Percentiles rank a stretch among this genome's conserved stretches.
phyloP scores from a whole-genome alignment of 257 asterid genomes.

The Parsonsia alboflavescens region DNA sequence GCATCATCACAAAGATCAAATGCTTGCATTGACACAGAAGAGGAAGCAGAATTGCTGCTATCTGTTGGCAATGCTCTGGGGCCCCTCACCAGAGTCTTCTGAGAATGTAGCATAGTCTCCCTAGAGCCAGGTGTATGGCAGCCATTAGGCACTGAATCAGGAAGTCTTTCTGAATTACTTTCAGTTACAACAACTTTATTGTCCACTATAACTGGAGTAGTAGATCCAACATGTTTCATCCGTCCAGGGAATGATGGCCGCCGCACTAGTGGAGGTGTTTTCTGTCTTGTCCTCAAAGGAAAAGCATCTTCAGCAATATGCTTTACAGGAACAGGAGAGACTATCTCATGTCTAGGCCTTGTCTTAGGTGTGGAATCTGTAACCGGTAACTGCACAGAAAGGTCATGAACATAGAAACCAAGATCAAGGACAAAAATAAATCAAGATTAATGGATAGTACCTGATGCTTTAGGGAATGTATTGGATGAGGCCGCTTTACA shows the following conservation, averaged over 20 bases:
- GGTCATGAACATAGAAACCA: conserved; percentile 16
- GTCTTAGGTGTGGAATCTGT: conserved; percentile 64
- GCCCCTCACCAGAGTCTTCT: conserved; percentile 30
- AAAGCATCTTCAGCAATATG: conserved; percentile 51
- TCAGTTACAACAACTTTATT: conserved; percentile 31
- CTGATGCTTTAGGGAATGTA: conserved; percentile 70
- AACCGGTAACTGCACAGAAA: conserved; percentile 45
- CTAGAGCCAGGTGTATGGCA: conserved; percentile 24
- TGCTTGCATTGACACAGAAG: conserved; percentile 69
- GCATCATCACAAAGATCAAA: conserved; percentile 67
- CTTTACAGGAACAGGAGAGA: conserved; percentile 45
- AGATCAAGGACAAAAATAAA: conserved; percentile 4
- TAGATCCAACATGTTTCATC: conserved; percentile 38
- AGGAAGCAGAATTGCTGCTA: conserved; percentile 73
- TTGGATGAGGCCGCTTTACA: conserved; percentile 38
- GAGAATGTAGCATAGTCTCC: conserved; percentile 35
- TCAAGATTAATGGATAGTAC: conserved; percentile 29
- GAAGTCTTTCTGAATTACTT: conserved; percentile 27
- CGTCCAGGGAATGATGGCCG: conserved; percentile 52
- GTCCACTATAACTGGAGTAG: conserved; percentile 31
- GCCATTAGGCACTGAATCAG: conserved; percentile 29
- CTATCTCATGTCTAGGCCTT: conserved; percentile 55
- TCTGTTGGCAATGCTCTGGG: conserved; percentile 52
- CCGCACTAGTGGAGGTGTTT: conserved; percentile 57
- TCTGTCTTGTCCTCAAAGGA: conserved; percentile 41